Conservation (phyloP, 2,329 filamentous ascomycete genomes). For the Fusarium nematophilum region DNA sequence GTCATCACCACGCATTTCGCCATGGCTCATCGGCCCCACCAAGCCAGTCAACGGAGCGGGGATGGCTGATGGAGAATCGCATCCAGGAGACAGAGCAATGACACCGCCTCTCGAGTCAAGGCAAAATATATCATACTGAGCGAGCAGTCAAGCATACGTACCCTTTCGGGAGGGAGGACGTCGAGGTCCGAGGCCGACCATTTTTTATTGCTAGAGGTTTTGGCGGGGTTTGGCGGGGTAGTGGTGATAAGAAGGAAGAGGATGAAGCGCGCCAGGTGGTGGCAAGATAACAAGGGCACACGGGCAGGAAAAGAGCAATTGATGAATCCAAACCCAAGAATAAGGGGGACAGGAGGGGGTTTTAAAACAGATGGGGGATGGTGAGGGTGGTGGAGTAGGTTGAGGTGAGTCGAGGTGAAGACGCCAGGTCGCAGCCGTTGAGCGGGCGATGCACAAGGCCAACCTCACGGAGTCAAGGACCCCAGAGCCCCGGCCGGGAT, state of each 20-base stretch:
- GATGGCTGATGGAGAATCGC: constrained; percentile 7
- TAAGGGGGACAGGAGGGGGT: constrained; percentile 31
- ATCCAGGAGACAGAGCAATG: not conserved
- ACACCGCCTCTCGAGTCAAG: not conserved
- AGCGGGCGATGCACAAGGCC: constrained; percentile 33
- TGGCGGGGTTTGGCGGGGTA: constrained; percentile 54
- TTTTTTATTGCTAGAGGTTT: constrained; percentile 45
- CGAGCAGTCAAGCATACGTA: constrained; percentile 57
- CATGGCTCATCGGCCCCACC: constrained; percentile 24
- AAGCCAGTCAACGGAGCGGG: constrained; percentile 15
- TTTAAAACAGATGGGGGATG: constrained; percentile 42
- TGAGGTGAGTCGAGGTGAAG: constrained; percentile 35
- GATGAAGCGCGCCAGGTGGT: not conserved
- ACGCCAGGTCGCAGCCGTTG: constrained; percentile 24
- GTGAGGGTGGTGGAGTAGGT: constrained; percentile 39
- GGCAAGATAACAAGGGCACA: not conserved
- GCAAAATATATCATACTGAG: constrained; percentile 4
- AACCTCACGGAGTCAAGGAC: constrained; percentile 8
- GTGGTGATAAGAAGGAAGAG: constrained; percentile 22
- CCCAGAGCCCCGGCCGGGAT: constrained; percentile 20
- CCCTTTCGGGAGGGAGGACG: constrained; percentile 71
- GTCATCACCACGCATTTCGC: constrained; percentile 30
- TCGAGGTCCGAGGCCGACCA: constrained; percentile 64
- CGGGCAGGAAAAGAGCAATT: constrained; percentile 13
- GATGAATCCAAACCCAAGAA: constrained; percentile 8